phyloP scores from a whole-genome alignment of 2,329 filamentous ascomycete species.

The Cryphonectria radicalis region DNA sequence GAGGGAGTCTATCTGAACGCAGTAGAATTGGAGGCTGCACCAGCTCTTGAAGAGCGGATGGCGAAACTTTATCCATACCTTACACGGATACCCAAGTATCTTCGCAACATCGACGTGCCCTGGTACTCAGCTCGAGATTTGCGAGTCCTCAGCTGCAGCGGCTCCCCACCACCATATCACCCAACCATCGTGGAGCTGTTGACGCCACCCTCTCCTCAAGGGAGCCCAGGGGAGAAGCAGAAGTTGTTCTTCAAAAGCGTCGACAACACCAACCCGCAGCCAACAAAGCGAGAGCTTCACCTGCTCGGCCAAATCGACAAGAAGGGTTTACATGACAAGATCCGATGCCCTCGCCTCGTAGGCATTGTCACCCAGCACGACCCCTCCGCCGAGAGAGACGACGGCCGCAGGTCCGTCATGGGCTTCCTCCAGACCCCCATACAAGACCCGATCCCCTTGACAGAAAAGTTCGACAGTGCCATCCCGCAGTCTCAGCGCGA shows the following conservation, averaged over 20 bases:
- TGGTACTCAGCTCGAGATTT: slow-evolving; percentile 14
- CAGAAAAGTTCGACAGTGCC: slow-evolving; percentile 12
- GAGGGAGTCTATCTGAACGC: not conserved
- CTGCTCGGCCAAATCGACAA: slow-evolving; percentile 7
- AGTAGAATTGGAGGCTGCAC: slow-evolving; percentile 5
- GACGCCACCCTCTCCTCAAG: not conserved
- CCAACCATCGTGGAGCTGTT: slow-evolving; percentile 11
- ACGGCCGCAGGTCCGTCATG: slow-evolving; percentile 13
- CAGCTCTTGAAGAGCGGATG: slow-evolving; percentile 15
- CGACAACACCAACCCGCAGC: slow-evolving; percentile 20
- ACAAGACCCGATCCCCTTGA: slow-evolving; percentile 9
- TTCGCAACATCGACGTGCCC: slow-evolving; percentile 18
- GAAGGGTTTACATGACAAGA: slow-evolving; percentile 7
- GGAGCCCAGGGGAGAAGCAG: not conserved
- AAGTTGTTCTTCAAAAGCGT: slow-evolving; percentile 21
- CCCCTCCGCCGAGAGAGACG: not conserved
- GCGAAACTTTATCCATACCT: slow-evolving; percentile 14
- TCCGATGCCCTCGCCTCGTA: slow-evolving; percentile 9
- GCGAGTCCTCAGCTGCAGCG: slow-evolving; percentile 4
- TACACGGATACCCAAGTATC: slow-evolving; percentile 11
- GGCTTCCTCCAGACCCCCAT: slow-evolving; percentile 22
- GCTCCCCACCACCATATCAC: slow-evolving; percentile 16
- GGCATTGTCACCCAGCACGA: slow-evolving; percentile 14
- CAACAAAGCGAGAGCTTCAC: slow-evolving; percentile 16
- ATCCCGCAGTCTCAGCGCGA: slow-evolving; percentile 13